Conservation (phyloP, 805 yeast genomes). For the Cyberlindnera subsufficiens region DNA sequence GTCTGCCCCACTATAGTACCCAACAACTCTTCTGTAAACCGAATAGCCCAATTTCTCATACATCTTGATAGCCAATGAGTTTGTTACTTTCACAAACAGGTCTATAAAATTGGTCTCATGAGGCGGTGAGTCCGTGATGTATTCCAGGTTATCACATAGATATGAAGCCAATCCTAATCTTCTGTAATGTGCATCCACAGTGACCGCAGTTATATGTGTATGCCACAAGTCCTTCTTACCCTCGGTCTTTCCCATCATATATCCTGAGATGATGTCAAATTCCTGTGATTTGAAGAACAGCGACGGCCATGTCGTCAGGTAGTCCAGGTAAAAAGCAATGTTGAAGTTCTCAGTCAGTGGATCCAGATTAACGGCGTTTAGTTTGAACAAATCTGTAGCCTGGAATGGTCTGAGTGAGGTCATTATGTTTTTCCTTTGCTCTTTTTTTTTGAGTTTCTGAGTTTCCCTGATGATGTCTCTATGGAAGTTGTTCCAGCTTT, state of each 20-base stretch:
- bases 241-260: conserved; percentile 96
- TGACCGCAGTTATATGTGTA: conserved; percentile 93
- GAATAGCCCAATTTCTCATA: conserved; percentile 85
- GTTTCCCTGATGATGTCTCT: too few relatives aligned
- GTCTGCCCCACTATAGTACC: conserved; percentile 70
- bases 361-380: conserved; percentile 78
- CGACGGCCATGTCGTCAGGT: conserved; percentile 82
- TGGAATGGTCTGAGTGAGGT: conserved; percentile 85
- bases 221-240: conserved; percentile 88
- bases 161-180: conserved; percentile 81
- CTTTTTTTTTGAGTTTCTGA: neutral
- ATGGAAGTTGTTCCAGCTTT: too few relatives aligned
- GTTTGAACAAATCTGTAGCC: conserved; percentile 72
- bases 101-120: conserved; percentile 83
- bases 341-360: conserved; percentile 90
- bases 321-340: conserved; percentile 75
- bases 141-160: conserved; percentile 68
- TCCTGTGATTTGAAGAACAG: conserved; percentile 73
- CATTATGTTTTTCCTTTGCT: conserved; percentile 40
- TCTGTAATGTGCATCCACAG: conserved; percentile 77
- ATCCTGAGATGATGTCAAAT: conserved; percentile 45
- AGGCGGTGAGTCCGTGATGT: conserved; percentile 70
- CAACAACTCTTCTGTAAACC: conserved; percentile 81
- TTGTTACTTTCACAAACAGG: conserved; percentile 85
- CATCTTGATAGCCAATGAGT: conserved; percentile 68